Evolutionary conservation across 2,329 filamentous ascomycete species (phyloP).

Genomic region (Curvularia sp.): DNA sequence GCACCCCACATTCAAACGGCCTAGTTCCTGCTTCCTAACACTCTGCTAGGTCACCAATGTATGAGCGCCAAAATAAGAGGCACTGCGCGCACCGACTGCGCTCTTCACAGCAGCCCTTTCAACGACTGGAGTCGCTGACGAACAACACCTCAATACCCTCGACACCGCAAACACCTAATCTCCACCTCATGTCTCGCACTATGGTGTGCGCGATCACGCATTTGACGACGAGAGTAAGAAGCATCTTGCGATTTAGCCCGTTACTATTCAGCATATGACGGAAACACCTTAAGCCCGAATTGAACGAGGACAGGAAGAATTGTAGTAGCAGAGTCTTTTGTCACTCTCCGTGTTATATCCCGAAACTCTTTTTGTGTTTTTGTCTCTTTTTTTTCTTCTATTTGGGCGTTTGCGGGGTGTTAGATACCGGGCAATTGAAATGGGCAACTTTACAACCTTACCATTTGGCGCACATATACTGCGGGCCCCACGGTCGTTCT

Average conservation of each 20-base stretch:
- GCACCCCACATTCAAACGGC: not conserved
- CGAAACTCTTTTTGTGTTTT: constrained; percentile 4
- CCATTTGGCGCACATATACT: constrained; percentile 18
- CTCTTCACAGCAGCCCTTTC: constrained; percentile 14
- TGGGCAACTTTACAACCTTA: constrained; percentile 20
- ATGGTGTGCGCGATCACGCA: constrained; percentile 39
- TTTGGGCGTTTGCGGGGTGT: constrained; percentile 22
- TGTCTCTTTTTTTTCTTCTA: constrained; percentile 4
- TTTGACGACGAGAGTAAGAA: constrained; percentile 46
- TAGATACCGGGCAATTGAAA: constrained; percentile 30
- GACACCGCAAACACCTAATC: constrained; percentile 27
- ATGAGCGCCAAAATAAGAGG: constrained; percentile 27
- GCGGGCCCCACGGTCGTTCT: constrained; percentile 22
- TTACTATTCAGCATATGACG: constrained; percentile 25
- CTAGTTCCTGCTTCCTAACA: constrained; percentile 19
- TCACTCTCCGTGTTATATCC: constrained; percentile 19
- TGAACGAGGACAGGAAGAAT: constrained; percentile 13
- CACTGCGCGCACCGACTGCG: constrained; percentile 13
- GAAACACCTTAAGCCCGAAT: constrained; percentile 20
- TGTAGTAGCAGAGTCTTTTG: constrained; percentile 8
- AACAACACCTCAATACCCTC: constrained; percentile 19
- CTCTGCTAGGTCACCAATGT: constrained; percentile 47
- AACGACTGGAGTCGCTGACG: constrained; percentile 17
- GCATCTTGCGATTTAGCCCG: constrained; percentile 35
- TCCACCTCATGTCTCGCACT: constrained; percentile 31